These are phyloP conservation scores for Backusella macrospora DNA, from an alignment of 192 early-diverging fungal species.

Conservation along the genomic window DNA sequence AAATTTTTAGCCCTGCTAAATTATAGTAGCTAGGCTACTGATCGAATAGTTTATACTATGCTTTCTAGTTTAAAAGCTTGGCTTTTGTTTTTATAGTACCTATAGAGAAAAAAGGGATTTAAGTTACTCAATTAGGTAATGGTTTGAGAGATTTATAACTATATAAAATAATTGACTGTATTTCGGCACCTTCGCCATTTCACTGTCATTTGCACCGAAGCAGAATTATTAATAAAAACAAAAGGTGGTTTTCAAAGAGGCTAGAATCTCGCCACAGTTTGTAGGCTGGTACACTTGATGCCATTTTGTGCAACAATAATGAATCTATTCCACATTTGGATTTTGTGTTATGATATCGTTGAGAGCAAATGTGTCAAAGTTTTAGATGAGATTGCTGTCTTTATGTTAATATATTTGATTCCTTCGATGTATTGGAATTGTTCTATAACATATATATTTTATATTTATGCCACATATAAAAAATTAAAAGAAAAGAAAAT, in stretches of 20 bases:
- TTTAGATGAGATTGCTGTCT: background rate
- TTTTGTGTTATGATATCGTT: background rate
- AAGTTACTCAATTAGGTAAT: background rate
- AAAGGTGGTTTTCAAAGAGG: background rate
- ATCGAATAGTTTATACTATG: background rate
- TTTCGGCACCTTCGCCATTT: background rate
- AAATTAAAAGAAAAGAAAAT: background rate
- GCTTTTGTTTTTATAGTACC: background rate
- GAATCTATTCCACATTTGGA: background rate
- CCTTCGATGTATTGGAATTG: background rate
- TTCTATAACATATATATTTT: background rate
- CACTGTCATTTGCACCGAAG: background rate
- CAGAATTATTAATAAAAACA: background rate
- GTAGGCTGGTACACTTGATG: background rate
- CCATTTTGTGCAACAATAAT: background rate
- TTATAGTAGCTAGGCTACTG: too few species aligned
- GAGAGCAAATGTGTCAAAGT: background rate
- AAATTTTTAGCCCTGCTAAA: background rate
- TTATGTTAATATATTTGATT: too few species aligned
- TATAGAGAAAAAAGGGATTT: background rate
- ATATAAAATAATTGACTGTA: background rate
- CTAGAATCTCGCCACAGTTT: conserved; percentile 11
- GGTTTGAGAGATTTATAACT: background rate
- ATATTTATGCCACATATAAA: too few species aligned
- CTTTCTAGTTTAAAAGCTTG: background rate